Evolutionary conservation across 306 rosid species (phyloP).

Genomic region (Dalbergia cultrata): DNA sequence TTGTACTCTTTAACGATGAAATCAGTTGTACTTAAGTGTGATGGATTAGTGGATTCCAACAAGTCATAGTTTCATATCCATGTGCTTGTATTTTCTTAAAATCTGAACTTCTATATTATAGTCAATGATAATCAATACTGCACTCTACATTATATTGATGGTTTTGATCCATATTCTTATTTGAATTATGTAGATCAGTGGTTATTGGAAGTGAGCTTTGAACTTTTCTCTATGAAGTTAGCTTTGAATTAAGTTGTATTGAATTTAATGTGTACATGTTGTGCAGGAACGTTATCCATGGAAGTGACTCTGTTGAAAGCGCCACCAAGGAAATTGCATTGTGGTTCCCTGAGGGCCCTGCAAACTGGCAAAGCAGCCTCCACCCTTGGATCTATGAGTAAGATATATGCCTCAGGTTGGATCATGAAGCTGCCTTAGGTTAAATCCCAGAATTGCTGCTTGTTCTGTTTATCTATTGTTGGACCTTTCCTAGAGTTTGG

Average conservation of each 20-base stretch:
- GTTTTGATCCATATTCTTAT: neutral
- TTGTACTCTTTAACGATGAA: neutral
- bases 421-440: neutral
- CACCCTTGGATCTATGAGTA: conserved; percentile 87
- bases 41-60: neutral
- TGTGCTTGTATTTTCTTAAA: neutral
- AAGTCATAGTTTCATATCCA: neutral
- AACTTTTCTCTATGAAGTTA: neutral
- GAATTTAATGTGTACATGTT: neutral
- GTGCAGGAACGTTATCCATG: conserved; percentile 90
- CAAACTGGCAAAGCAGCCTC: conserved; percentile 76
- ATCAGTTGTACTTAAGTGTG: neutral
- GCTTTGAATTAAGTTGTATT: neutral
- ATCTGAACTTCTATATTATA: neutral
- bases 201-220: neutral
- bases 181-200: neutral
- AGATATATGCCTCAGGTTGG: neutral
- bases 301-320: conserved; percentile 91
- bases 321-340: conserved; percentile 85
- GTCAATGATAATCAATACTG: neutral
- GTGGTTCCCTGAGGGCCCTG: conserved; percentile 93
- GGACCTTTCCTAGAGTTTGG: conserved; percentile 12
- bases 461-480: conserved; percentile 21
- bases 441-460: conserved; percentile 7
- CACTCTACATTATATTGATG: neutral